These are phyloP conservation scores for Triticum monococcum DNA, from an alignment of 176 grass and related monocot genomes.

Conservation along the genomic window DNA sequence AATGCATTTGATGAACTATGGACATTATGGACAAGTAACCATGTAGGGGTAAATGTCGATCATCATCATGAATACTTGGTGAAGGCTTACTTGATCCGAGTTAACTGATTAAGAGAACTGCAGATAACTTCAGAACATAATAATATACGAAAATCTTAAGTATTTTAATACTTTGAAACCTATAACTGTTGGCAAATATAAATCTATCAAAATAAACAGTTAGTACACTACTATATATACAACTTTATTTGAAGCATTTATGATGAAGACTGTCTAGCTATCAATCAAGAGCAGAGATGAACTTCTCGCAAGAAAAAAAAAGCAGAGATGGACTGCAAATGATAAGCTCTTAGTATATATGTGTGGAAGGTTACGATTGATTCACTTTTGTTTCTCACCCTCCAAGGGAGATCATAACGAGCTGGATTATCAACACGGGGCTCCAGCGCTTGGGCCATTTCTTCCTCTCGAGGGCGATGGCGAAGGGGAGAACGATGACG, in stretches of 20 bases:
- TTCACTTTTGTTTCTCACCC: constrained; percentile 36
- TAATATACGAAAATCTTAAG: neutral
- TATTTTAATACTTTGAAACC: neutral
- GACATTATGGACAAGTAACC: neutral
- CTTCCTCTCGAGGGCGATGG: constrained; percentile 54
- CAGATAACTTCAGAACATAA: neutral
- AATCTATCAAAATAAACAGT: too few species aligned
- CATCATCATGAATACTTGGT: neutral
- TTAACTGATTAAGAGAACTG: neutral
- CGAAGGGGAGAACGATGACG: constrained; percentile 42
- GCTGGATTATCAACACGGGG: constrained; percentile 23
- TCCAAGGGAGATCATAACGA: constrained; percentile 47
- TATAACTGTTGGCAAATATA: neutral
- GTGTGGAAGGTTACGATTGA: neutral
- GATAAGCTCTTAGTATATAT: neutral
- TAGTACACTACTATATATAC: too few species aligned
- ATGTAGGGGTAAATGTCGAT: neutral
- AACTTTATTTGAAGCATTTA: too few species aligned
- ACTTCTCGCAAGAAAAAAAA: too few species aligned
- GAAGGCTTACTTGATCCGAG: neutral
- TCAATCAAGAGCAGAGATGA: too few species aligned
- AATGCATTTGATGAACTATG: neutral
- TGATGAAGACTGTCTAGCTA: too few species aligned
- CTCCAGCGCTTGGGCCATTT: constrained; percentile 44
- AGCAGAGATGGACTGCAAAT: neutral